phyloP scores from a whole-genome alignment of 805 yeast genomes.

The Kazachstania kunashirensis region DNA sequence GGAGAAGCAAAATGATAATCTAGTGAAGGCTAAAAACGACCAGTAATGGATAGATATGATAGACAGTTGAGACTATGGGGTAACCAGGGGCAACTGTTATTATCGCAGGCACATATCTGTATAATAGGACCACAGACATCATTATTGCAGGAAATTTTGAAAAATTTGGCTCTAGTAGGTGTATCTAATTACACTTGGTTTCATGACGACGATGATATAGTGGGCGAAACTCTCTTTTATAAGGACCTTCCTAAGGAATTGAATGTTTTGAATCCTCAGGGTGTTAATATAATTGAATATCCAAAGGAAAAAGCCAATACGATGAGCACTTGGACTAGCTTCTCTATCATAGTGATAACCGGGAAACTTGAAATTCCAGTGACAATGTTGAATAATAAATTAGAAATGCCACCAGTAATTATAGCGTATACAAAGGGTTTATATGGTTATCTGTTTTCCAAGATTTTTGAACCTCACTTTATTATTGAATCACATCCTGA shows the following conservation, averaged over 20 bases:
- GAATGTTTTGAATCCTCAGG: conserved; percentile 1
- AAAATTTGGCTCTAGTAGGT: conserved; percentile 72
- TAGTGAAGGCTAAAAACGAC: too few relatives aligned
- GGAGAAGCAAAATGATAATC: too few relatives aligned
- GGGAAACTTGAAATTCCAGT: not conserved
- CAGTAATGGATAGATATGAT: conserved; percentile 50
- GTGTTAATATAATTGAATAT: not conserved
- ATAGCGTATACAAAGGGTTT: conserved; percentile 48
- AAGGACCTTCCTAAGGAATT: conserved; percentile 1
- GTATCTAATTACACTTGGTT: conserved; percentile 45
- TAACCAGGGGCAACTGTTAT: conserved; percentile 53
- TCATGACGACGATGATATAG: conserved; percentile 29
- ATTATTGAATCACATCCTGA: conserved; percentile 68
- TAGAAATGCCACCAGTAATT: conserved; percentile 45
- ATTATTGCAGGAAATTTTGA: conserved; percentile 57
- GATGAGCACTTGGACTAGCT: not conserved
- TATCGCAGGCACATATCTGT: conserved; percentile 51
- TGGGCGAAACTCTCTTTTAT: conserved; percentile 2
- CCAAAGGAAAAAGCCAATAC: not conserved
- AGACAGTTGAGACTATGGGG: conserved; percentile 89
- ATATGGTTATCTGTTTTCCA: conserved; percentile 49
- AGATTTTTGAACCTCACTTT: conserved; percentile 45
- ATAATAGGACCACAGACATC: conserved; percentile 49
- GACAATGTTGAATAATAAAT: not conserved
- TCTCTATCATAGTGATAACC: conserved; percentile 17